A percentile compares a stretch with the other conserved stretches of the same genome.
Conservation (phyloP, 1,284 basidiomycete species). For the Puccinia horiana region DNA sequence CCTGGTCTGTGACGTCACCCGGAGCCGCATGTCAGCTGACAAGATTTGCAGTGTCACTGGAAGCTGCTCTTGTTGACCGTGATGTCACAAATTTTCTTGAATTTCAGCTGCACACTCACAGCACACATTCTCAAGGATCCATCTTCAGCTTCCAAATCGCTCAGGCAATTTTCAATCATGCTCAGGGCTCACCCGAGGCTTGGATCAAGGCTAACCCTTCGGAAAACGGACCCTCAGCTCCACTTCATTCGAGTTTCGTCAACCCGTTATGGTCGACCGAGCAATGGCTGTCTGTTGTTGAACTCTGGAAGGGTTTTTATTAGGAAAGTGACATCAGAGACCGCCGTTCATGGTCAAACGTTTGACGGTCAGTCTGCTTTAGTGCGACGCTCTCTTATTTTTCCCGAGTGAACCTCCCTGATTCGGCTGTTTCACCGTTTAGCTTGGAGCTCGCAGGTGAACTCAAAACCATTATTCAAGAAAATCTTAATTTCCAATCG, state of each 20-base stretch:
- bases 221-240: background rate
- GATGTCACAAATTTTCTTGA: no score
- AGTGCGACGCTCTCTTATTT: background rate
- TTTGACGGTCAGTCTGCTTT: background rate
- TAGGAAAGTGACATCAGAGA: background rate
- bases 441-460: constrained; percentile 20
- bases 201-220: background rate
- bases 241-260: background rate
- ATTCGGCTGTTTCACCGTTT: background rate
- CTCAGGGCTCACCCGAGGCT: background rate
- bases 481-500: constrained; percentile 47
- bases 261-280: background rate
- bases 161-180: background rate
- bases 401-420: background rate
- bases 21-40: no score
- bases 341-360: background rate
- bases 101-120: background rate
- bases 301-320: background rate
- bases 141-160: background rate
- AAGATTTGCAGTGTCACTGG: no score
- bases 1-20: background rate
- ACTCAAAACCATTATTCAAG: constrained; percentile 29
- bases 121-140: background rate
- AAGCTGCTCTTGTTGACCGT: no score
- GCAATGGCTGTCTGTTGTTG: background rate